phyloP scores from a whole-genome alignment of 192 early-diverging fungal genomes.

The Hyaloraphidium curvatum region DNA sequence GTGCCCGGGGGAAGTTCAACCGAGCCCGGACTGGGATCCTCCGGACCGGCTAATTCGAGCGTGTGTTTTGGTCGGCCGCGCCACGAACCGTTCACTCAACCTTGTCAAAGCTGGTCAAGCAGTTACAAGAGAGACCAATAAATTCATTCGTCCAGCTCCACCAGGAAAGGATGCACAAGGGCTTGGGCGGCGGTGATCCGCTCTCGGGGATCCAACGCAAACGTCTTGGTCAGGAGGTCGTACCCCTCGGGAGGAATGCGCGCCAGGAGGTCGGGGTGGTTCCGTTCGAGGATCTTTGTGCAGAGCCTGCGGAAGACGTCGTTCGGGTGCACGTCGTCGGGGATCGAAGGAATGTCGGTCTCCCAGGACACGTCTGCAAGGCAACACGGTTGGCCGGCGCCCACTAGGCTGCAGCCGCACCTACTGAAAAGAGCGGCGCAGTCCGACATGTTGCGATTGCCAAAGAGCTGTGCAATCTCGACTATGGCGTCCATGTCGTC shows the following conservation, averaged over 20 bases:
- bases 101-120: too few relatives aligned
- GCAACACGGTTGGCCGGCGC: too few relatives aligned
- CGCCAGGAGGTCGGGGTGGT: constrained; percentile 20
- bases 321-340: constrained; percentile 10
- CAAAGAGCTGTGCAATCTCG: constrained; percentile 67
- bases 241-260: constrained; percentile 24
- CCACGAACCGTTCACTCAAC: too few relatives aligned
- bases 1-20: too few relatives aligned
- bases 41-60: too few relatives aligned
- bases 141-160: too few relatives aligned
- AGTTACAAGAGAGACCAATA: too few relatives aligned
- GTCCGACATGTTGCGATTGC: constrained; percentile 48
- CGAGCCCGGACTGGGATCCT: too few relatives aligned
- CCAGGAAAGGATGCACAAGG: constrained; percentile 55
- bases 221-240: constrained; percentile 35
- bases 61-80: too few relatives aligned
- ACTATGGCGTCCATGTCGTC: constrained; percentile 73
- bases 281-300: too few relatives aligned
- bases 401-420: too few relatives aligned
- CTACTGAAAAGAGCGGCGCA: neutral
- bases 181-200: constrained; percentile 64
- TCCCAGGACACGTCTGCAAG: constrained; percentile 30
- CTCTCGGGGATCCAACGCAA: constrained; percentile 32
- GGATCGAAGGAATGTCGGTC: constrained; percentile 27
- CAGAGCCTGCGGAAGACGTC: constrained; percentile 19